Base-by-base conservation (phyloP, 345 rosid species). In the Odontarrhena argentea region DNA sequence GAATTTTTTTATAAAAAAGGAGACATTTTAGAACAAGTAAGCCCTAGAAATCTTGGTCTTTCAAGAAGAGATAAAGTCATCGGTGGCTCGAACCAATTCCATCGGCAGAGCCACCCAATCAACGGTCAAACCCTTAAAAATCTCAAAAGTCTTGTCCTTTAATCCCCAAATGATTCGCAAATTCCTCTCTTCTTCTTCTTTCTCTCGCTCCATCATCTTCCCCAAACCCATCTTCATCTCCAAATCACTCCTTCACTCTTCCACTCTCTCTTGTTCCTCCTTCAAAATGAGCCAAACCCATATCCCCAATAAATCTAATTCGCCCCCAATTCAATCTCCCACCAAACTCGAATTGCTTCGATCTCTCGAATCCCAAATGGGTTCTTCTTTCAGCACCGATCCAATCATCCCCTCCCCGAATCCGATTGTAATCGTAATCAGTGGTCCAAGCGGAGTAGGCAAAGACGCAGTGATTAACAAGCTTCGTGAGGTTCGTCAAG, bases 371-470 rank as follows among this genome's bases (percentile, higher is more conserved):
- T 73, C 82, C 48, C 79, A 94, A 1, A 9, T 85, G 55, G 87
- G 89, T 9, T 82, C 85, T 11, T 61, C 82, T 4, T 88, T 93
- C 67, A 73, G 67, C 35, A 3, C 56, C 0, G 63, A 76, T 43
- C 87, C 94, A 0, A 70, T 77, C 28, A 32, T 54, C 69, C 94
- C 87, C 1, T 32, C 77, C 5, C 90, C 92, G 12, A 80, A 73
- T 35, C 92, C 95, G 54, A 48, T 90, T 69, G 55, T 93, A 58
- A 75, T 90, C 30, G 97, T 93, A 3, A 83, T 93, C 18, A 84
- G 94, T 26, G 97, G 98, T 7, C 96, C 98, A 0, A 90, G 97
- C 45, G 96, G 98, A 18, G 98, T 88, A 0, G 98, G 98, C 10
- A 93, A 93, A 77, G 98, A 93, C 55, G 87, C 98, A 2, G 87